Conservation (phyloP, 768 basidiomycete genomes). For the Inosperma sp. region DNA sequence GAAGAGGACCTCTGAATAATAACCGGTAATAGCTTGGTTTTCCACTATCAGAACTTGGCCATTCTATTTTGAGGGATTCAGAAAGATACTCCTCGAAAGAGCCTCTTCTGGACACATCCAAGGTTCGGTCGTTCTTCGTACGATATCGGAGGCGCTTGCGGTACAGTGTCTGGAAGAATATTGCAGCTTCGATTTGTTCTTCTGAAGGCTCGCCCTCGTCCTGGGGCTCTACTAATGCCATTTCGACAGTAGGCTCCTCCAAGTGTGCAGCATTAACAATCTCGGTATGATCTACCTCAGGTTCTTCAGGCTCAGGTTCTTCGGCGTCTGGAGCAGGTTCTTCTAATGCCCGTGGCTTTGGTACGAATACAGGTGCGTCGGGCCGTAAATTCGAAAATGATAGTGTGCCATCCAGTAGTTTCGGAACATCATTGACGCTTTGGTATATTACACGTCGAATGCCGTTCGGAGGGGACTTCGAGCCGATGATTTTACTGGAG, state of each 20-base stretch:
- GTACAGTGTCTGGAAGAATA: constrained; percentile 10
- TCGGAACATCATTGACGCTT: constrained; percentile 13
- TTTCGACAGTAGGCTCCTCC: constrained; percentile 15
- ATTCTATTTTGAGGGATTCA: constrained; percentile 16
- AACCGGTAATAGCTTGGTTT: constrained; percentile 16
- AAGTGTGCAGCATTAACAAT: constrained; percentile 16
- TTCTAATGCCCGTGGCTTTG: constrained; percentile 7
- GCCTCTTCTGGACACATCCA: constrained; percentile 9
- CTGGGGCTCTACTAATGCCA: constrained; percentile 12
- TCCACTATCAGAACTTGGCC: no score
- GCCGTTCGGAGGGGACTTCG: constrained; percentile 8
- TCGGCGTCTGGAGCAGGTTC: constrained; percentile 4
- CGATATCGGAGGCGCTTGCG: background rate
- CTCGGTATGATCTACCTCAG: constrained; percentile 20
- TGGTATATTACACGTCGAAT: constrained; percentile 20
- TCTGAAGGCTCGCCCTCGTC: constrained; percentile 10
- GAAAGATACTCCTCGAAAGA: constrained; percentile 16
- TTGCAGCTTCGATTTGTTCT: constrained; percentile 12
- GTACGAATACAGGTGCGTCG: constrained; percentile 20
- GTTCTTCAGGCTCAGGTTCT: constrained; percentile 18
- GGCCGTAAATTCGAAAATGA: constrained; percentile 14
- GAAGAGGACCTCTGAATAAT: constrained; percentile 22
- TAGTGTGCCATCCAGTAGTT: constrained; percentile 10
- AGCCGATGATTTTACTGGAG: constrained; percentile 4
- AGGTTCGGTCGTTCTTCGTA: background rate